Evolutionary conservation across 2,329 filamentous ascomycete species (phyloP).

Genomic region (Colletotrichum shisoi): DNA sequence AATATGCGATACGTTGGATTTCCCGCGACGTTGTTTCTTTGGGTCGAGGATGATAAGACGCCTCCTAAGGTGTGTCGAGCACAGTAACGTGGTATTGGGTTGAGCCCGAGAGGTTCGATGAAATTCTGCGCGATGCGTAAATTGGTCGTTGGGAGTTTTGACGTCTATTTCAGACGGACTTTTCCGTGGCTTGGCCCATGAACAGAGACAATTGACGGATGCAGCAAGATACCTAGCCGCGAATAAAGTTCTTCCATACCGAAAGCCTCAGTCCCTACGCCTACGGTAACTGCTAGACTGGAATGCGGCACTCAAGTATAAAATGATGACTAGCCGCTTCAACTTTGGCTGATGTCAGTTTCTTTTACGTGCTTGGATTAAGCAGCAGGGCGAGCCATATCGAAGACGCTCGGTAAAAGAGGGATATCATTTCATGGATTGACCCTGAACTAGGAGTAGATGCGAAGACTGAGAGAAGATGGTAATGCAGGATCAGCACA

Average conservation of each 20-base stretch:
- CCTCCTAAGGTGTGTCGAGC: no score
- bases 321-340: no score
- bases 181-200: not conserved
- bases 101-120: not conserved
- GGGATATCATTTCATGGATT: no score
- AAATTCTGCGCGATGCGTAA: not conserved
- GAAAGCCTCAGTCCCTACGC: not conserved
- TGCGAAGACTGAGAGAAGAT: no score
- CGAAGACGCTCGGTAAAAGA: no score
- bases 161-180: slow-evolving; percentile 2
- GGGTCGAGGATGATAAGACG: no score
- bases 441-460: no score
- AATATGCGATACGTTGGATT: not conserved
- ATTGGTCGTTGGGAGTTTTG: not conserved
- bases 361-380: no score
- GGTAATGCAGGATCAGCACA: no score
- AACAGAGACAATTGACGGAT: not conserved
- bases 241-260: not conserved
- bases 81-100: not conserved
- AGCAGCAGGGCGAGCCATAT: no score
- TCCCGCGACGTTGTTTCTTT: not conserved
- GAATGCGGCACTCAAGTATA: not conserved
- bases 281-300: not conserved
- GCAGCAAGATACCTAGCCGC: not conserved
- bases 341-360: no score